Evolutionary conservation across 352 stramenopile species (phyloP), one percentile per base, ranked within the genome.

Genomic region (Globisporangium camurandrum): DNA sequence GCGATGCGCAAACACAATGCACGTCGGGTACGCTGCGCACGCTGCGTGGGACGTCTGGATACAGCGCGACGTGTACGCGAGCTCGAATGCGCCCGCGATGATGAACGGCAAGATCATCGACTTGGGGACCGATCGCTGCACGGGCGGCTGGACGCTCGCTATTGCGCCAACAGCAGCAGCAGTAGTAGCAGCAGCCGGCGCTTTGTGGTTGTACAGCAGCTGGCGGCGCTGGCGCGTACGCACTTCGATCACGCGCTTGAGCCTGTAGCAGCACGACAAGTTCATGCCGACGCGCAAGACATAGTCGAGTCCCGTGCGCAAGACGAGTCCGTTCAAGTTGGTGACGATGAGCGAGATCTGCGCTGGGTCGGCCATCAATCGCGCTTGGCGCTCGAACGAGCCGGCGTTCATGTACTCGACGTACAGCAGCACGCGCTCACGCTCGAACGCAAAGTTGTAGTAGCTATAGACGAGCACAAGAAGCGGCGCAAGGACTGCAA

Each of bases 401-500:
- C 58, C 67, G 6, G 34, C 43, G 1, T 50, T 49, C 1, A 63
- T 40, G 2, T 55, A 42, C 22, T 57, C 20, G 0, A 61, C 26
- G 44, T 67, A 64, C 6, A 64, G 57, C 3, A 36, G 39, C 17
- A 69, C 62, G 16, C 56, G 46, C 2, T 59, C 41, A 6, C 59
- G 64, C 37, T 71, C 55, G 30, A 74, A 69, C 4, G 65, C 36
- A 37, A 74, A 74, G 26, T 62, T 59, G 20, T 47, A 7, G 33
- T 64, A 67, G 48, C 64, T 65, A 27, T 66, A 74, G 0, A 63
- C 24, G 1, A 74, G 48, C 2, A 69, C 49, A 2, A 50, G 3
- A 31, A 77, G 64, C n/a, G 67, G 64, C 10, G 57, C 64, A 0
- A 55, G 17, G n/a, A 77, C 54, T n/a, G 67, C 59, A 17, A 60